Evolutionary conservation across 2,329 filamentous ascomycete genomes (phyloP), one percentile per base, ranked within the genome.

Genomic region (Purpureocillium lavendulum): DNA sequence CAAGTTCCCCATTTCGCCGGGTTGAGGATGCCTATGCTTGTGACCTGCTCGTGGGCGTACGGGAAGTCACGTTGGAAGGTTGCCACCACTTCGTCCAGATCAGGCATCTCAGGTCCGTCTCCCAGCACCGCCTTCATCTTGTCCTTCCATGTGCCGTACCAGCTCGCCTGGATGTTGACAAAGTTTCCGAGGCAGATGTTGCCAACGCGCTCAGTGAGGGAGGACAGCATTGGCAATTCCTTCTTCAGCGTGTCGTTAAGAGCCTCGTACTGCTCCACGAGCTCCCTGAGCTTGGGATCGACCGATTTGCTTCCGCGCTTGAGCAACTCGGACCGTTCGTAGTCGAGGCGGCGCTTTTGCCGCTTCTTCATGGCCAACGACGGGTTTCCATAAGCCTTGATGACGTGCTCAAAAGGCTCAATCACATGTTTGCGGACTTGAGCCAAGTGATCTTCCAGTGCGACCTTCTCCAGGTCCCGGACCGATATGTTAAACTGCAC

Each of bases 191-290:
- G 71, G 52, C 87, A 90, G 17, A 84, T 82, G 52, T 88, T 85
- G 52, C 92, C 87, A 45, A 96, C 69, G 51, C 82, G 84, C 45
- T 87, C 86, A 1, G 90, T 96, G 46, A 92, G 66, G 7, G 69
- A 65, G 38, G 92, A 94, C 13, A 98, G 73, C 56, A 82, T 82
- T 2, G 90, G 90, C 35, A 98, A 72, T 57, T 97, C 90, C 49
- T 90, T 84, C 62, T 95, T 96, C 43, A 97, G 71, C 1, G 90
- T 87, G 46, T 95, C 87, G 55, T 97, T 97, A 43, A 98, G 70
- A 7, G 88, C 87, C 31, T 86, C 76, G 59, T 95, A 98, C 56
- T 94, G 84, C 53, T 95, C 87, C 15, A 88, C 87, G 30, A 84
- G 77, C 50, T 94, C 87, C 13, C 77, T 70, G 4, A 89, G 82